A percentile compares a stretch with the other conserved stretches of the same genome.
Evolutionary conservation across 805 yeast species (phyloP).

Genomic region (Jamesozyma jinghongensis): DNA sequence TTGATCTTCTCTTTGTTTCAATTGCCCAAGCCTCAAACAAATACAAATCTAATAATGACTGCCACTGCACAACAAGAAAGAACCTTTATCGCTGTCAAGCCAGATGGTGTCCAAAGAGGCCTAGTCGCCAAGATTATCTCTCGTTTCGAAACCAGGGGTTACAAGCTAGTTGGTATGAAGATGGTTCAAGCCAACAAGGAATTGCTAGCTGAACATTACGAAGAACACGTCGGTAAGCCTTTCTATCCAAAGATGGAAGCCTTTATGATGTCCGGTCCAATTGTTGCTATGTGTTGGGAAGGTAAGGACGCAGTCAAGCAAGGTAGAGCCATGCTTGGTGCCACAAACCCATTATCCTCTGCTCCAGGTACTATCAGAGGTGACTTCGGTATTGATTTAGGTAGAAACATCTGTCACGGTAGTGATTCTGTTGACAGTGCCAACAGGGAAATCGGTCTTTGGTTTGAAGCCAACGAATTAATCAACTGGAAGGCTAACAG

Average conservation of each 20-base stretch:
- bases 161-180: constrained; percentile 94
- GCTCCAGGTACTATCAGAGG: constrained; percentile 99
- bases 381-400: constrained; percentile 96
- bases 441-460: constrained; percentile 85
- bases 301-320: constrained; percentile 99
- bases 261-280: constrained; percentile 98
- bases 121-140: constrained; percentile 79
- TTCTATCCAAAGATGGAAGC: constrained; percentile 95
- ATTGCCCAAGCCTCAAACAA: too few relatives aligned
- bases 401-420: constrained; percentile 99
- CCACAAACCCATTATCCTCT: constrained; percentile 95
- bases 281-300: constrained; percentile 99
- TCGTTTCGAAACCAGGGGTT: constrained; percentile 96
- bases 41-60: too few relatives aligned
- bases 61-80: constrained; percentile 43
- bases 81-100: constrained; percentile 90
- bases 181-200: constrained; percentile 79
- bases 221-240: constrained; percentile 90
- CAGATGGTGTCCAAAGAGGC: constrained; percentile 99
- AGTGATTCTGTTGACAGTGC: constrained; percentile 99
- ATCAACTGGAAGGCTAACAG: constrained; percentile 82
- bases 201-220: constrained; percentile 87
- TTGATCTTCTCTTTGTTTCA: too few relatives aligned
- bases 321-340: constrained; percentile 96
- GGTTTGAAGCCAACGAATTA: constrained; percentile 98